Evolutionary conservation across 148 eudicot genomes (phyloP), one percentile per base, ranked within the genome.

Genomic region (Polygonum maritimum): DNA sequence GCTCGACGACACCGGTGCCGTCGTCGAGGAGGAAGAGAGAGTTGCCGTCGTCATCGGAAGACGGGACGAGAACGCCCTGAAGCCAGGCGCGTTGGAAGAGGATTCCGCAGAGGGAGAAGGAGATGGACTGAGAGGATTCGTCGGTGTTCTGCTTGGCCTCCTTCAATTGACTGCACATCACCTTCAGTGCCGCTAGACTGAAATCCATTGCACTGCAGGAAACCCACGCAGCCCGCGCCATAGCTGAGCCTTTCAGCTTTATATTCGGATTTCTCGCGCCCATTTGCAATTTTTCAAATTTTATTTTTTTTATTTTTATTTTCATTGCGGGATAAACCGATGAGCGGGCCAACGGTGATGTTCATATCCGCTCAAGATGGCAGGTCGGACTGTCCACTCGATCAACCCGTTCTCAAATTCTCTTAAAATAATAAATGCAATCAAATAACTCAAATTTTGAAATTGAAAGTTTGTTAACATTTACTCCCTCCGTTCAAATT

Each of bases 51-150:
- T 79, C 44, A 70, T 85, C 73, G 35, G 76, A 71, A 5, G 91
- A 80, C 31, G 31, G 31, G 81, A 92, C 82, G 69, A 95, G 62
- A 72, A 95, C 44, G 73, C 99, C 99, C 87, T 95, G 89, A 3
- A 94, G 16, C 97, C 98, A 94, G 49, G 86, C 97, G 78, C 97
- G 98, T 76, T 94, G 98, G 85, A 94, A 94, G 82, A 90, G 91
- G 78, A 92, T 83, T 80, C 92, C 90, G 60, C 79, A 79, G 70
- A 83, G 83, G 39, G 89, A 77, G 88, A 77, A 80, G 10, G 35
- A 31, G 31, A 11, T 39, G 48, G 48, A 71, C 51, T 41, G 51
- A 57, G 89, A 70, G n/a, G 86, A 72, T 19, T 72, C 85, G 2
- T 88, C 63, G 22, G 83, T 16, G 11, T 85, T 73, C 14, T 69